These are phyloP conservation scores for Drechslerella stenobrocha DNA, from an alignment of 2,329 filamentous ascomycete genomes.

Conservation along the genomic window DNA sequence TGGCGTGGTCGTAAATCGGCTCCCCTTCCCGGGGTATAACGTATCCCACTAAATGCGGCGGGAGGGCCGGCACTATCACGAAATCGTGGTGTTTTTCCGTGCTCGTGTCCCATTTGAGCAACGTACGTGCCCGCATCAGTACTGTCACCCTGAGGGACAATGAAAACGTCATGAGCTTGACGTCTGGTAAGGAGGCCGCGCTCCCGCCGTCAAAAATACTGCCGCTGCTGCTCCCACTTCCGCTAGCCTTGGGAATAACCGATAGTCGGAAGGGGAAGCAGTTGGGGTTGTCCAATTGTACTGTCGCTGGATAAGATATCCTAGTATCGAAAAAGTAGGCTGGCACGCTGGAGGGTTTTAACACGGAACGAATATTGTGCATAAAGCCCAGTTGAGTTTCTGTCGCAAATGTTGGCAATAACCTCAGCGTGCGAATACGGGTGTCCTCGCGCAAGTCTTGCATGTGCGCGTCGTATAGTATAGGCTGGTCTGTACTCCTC, in stretches of 20 bases:
- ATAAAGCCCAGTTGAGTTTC: slow-evolving; percentile 23
- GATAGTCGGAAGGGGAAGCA: slow-evolving; percentile 31
- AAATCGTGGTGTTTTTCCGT: slow-evolving; percentile 35
- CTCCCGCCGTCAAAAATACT: slow-evolving; percentile 17
- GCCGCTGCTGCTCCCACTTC: neutral
- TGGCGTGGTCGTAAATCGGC: slow-evolving; percentile 31
- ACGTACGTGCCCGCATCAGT: slow-evolving; percentile 27
- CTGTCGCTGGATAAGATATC: slow-evolving; percentile 14
- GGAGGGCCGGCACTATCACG: slow-evolving; percentile 18
- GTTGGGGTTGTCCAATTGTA: slow-evolving; percentile 30
- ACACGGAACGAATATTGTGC: slow-evolving; percentile 24
- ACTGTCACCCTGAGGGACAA: slow-evolving; percentile 26
- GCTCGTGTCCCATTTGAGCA: slow-evolving; percentile 10
- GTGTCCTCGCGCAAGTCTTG: slow-evolving; percentile 10
- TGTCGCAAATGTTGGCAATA: slow-evolving; percentile 28
- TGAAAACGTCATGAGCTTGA: slow-evolving; percentile 22
- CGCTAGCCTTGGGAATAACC: slow-evolving; percentile 16
- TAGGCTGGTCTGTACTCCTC: slow-evolving; percentile 24
- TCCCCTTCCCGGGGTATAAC: slow-evolving; percentile 25
- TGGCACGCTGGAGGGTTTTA: slow-evolving; percentile 28
- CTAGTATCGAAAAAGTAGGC: slow-evolving; percentile 34
- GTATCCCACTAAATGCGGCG: slow-evolving; percentile 36
- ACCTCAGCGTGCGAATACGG: slow-evolving; percentile 17
- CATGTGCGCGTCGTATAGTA: slow-evolving; percentile 15
- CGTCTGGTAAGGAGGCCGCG: slow-evolving; percentile 17